Evolutionary conservation across 441 rosid species (phyloP).

Genomic region (Biscutella auriculata): DNA sequence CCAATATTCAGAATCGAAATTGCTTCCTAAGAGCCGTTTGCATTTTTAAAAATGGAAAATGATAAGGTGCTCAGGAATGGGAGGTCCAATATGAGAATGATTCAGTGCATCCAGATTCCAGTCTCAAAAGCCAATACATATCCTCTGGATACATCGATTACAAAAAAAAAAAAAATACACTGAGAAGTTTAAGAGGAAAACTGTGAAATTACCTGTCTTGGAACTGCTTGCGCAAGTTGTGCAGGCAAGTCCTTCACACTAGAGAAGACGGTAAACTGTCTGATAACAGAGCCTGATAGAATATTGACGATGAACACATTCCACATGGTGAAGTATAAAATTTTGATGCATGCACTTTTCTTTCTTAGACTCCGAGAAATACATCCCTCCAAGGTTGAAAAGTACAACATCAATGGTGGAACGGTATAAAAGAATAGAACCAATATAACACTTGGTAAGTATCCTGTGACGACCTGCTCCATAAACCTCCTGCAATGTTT

Average conservation of each 20-base stretch:
- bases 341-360: conserved; percentile 72
- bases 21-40: neutral
- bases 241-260: conserved; percentile 56
- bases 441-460: conserved; percentile 83
- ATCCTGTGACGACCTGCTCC: conserved; percentile 66
- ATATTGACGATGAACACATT: conserved; percentile 81
- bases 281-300: conserved; percentile 70
- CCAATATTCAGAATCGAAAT: conserved; percentile 2
- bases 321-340: conserved; percentile 80
- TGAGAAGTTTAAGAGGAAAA: neutral
- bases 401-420: conserved; percentile 84
- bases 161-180: neutral
- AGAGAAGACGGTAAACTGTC: conserved; percentile 39
- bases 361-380: conserved; percentile 70
- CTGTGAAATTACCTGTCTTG: conserved; percentile 49
- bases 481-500: conserved; percentile 44
- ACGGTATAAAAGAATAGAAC: conserved; percentile 51
- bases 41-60: neutral
- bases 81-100: too few species aligned
- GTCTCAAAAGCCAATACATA: neutral
- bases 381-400: conserved; percentile 70
- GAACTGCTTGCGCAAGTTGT: conserved; percentile 68
- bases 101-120: too few species aligned
- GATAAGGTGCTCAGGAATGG: too few species aligned
- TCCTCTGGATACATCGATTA: neutral